Evolutionary conservation across 805 yeast species (phyloP).

Genomic region (Candida boidinii): DNA sequence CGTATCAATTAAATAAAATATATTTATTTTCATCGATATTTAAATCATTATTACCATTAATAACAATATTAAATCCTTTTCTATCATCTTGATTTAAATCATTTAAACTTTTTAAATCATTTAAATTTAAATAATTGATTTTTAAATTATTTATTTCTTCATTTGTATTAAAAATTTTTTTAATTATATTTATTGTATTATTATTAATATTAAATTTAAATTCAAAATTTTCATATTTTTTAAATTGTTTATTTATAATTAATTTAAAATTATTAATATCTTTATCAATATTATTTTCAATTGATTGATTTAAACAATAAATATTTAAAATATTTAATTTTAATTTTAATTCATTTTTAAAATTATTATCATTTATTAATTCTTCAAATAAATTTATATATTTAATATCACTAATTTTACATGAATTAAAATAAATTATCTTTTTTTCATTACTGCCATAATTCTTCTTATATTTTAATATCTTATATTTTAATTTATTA

Average conservation of each 20-base stretch:
- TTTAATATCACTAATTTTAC: too few relatives aligned
- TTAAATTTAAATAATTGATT: not conserved
- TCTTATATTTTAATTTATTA: too few relatives aligned
- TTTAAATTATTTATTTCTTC: not conserved
- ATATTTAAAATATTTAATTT: constrained; percentile 2
- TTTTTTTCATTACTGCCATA: too few relatives aligned
- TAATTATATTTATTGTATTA: not conserved
- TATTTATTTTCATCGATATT: not conserved
- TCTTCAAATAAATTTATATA: constrained; percentile 4
- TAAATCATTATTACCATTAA: not conserved
- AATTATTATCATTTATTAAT: constrained; percentile 8
- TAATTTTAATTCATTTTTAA: not conserved
- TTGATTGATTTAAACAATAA: constrained; percentile 14
- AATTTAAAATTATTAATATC: not conserved
- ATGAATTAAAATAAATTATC: too few relatives aligned
- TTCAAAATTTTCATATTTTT: not conserved
- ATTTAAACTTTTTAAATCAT: not conserved
- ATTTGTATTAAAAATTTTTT: not conserved
- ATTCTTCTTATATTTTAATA: too few relatives aligned
- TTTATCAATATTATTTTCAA: constrained; percentile 9
- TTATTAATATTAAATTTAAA: not conserved
- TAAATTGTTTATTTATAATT: not conserved
- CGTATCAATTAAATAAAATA: too few relatives aligned
- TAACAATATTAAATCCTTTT: not conserved
- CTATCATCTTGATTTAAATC: too few relatives aligned